Percentiles rank a stretch among this genome's conserved stretches.
These are phyloP conservation scores for Didymella pomorum DNA, from an alignment of 2,329 filamentous ascomycete species.

Conservation along the genomic window DNA sequence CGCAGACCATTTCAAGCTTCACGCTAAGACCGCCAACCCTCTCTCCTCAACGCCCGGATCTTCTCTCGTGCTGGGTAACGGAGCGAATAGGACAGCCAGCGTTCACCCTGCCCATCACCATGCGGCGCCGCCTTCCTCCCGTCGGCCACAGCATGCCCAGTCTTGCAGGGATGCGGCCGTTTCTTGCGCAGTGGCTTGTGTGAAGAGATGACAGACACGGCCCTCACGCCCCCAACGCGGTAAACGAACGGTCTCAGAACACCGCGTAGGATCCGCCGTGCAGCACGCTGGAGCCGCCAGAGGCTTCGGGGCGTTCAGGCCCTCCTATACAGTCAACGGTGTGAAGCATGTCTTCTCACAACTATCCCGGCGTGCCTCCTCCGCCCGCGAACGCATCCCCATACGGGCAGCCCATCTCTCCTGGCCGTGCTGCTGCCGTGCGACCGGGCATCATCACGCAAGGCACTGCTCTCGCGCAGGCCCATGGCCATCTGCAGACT, in stretches of 20 bases:
- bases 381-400: constrained; percentile 43
- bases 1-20: constrained; percentile 29
- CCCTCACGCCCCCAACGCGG: constrained; percentile 19
- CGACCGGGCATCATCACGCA: constrained; percentile 52
- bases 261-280: constrained; percentile 31
- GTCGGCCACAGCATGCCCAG: constrained; percentile 20
- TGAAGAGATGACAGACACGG: constrained; percentile 30
- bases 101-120: constrained; percentile 21
- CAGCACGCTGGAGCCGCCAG: constrained; percentile 41
- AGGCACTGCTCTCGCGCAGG: constrained; percentile 49
- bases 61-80: constrained; percentile 26
- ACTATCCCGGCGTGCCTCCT: constrained; percentile 36
- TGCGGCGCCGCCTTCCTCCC: constrained; percentile 25
- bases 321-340: constrained; percentile 18
- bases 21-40: constrained; percentile 26
- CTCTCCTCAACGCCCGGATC: constrained; percentile 27
- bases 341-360: constrained; percentile 35
- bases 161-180: constrained; percentile 21
- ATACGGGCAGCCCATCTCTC: constrained; percentile 16
- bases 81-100: constrained; percentile 27
- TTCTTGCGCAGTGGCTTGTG: constrained; percentile 22
- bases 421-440: constrained; percentile 37
- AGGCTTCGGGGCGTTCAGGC: constrained; percentile 41
- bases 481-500: constrained; percentile 47
- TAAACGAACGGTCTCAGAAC: constrained; percentile 19